Conservation (phyloP, 257 asterid genomes). For the Perilla frutescens region DNA sequence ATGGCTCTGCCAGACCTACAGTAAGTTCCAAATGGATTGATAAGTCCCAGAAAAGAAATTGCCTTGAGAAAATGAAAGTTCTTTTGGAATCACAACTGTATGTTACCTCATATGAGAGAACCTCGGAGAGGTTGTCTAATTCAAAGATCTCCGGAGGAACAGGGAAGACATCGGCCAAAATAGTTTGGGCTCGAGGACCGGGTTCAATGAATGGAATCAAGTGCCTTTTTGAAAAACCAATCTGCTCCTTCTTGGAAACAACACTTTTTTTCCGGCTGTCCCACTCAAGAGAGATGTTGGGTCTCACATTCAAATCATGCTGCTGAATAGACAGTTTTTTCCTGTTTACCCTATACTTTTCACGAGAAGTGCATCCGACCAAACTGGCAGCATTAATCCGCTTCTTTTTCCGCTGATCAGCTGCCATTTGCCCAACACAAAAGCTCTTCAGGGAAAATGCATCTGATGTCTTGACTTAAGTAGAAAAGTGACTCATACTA, state of each 20-base stretch:
- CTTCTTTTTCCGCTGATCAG: constrained; percentile 80
- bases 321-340: constrained; percentile 55
- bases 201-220: constrained; percentile 61
- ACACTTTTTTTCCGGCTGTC: constrained; percentile 74
- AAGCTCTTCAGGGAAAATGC: constrained; percentile 39
- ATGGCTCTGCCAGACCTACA: constrained; percentile 83
- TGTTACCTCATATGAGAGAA: constrained; percentile 75
- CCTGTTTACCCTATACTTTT: constrained; percentile 58
- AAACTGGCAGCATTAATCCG: constrained; percentile 59
- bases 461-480: constrained; percentile 38
- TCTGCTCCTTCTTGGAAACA: constrained; percentile 85
- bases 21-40: constrained; percentile 38
- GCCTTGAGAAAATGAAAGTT: constrained; percentile 17
- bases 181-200: constrained; percentile 46
- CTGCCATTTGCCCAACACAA: constrained; percentile 60
- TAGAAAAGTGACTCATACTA: constrained; percentile 26
- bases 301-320: constrained; percentile 54
- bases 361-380: constrained; percentile 60
- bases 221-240: constrained; percentile 74
- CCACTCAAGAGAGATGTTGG: constrained; percentile 82
- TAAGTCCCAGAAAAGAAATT: constrained; percentile 24
- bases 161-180: constrained; percentile 74
- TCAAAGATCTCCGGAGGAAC: constrained; percentile 81
- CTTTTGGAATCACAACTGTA: constrained; percentile 12
- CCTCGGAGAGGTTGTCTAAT: constrained; percentile 59